Evolutionary conservation across 164 flowering plant species (phyloP), one percentile per base, ranked within the genome.

Genomic region (Magnolia kwangsiensis): DNA sequence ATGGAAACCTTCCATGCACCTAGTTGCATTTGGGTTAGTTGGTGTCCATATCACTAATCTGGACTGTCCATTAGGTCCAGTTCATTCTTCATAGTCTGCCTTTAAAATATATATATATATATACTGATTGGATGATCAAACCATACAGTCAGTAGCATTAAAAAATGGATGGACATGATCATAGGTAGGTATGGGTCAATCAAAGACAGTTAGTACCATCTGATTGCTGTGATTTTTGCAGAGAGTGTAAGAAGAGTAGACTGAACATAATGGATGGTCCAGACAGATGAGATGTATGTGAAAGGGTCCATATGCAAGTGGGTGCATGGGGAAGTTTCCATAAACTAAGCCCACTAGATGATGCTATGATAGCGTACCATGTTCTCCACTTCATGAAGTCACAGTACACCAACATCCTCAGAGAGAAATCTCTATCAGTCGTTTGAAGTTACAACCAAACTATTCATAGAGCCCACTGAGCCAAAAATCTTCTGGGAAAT

Each of bases 351-450:
- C 45, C 45, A 37, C 45, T 37, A 37, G 45, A 37, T 37, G 66
- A 64, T 23, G 66, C 76, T 71, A 79, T 80, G 66, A 82, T 81
- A 66, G 45, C 45, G 45, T 37, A 5, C 77, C 77, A 80, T 83
- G 80, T 80, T 74, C 77, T 67, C 86, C 86, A 83, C 85, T 76
- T 77, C 80, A 75, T 72, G 76, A 7, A 69, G 71, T 7, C 63
- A 18, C 64, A 51, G 19, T 20, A 13, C 59, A 23, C 49, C 18
- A 71, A 72, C 11, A 31, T 31, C 68, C 49, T 29, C 75, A 72
- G 63, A 55, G 76, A 27, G 19, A 19, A 29, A 75, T 78, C 73
- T 23, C 69, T 72, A 58, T 80, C 78, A 80, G 51, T 67, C 29
- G 69, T 75, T 61, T 70, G 10, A 2, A 11, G 14, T 37, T 69